A percentile compares a stretch with the other conserved stretches of the same genome.
Evolutionary conservation across 352 stramenopile genomes (phyloP).

Genomic region (Bremia lactucae): DNA sequence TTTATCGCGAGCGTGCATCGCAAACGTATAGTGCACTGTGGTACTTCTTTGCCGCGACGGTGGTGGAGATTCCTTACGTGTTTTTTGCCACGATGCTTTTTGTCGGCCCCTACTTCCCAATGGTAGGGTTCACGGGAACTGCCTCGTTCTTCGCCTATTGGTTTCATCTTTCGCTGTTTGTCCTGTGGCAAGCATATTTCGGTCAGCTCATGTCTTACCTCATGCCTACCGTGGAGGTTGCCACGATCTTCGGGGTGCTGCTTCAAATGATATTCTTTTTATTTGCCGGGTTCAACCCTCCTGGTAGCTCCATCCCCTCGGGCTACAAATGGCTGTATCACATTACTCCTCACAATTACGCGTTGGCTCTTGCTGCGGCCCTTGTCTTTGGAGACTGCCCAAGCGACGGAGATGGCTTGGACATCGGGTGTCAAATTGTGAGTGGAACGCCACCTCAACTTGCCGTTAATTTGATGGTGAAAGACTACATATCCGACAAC

Average conservation of each 20-base stretch:
- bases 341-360: no score
- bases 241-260: constrained; percentile 32
- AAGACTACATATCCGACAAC: constrained; percentile 30
- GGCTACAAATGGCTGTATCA: no score
- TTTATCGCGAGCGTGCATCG: constrained; percentile 78
- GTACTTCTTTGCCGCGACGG: constrained; percentile 11
- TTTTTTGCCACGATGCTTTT: no score
- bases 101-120: no score
- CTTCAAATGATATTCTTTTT: no score
- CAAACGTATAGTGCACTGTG: constrained; percentile 34
- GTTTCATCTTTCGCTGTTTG: no score
- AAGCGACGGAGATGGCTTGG: constrained; percentile 22
- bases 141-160: no score
- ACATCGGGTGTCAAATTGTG: constrained; percentile 24
- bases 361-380: no score
- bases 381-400: constrained; percentile 15
- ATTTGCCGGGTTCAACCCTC: no score
- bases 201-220: constrained; percentile 21
- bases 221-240: constrained; percentile 23
- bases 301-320: no score
- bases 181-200: constrained; percentile 16
- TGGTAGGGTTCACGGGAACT: no score
- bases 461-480: constrained; percentile 21
- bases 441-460: constrained; percentile 13
- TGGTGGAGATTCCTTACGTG: no score